Evolutionary conservation across 139 green algal genomes (phyloP), one percentile per base, ranked within the genome.

Genomic region (Pseudopediastrum boryanum): DNA sequence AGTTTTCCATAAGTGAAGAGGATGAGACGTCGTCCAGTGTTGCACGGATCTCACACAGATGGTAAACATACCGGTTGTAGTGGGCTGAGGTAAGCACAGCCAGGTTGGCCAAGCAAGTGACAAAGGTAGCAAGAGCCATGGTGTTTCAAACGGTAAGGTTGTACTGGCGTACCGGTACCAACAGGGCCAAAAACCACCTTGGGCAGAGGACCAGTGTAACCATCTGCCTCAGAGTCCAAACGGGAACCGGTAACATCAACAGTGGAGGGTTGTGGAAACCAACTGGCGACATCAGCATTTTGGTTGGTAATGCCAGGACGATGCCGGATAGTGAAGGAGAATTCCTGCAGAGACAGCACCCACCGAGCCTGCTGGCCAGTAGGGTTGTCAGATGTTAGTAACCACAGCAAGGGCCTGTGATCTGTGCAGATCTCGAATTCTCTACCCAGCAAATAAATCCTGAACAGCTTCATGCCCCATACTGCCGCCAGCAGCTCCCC

Each of bases 401-500:
- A 41, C 82, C 82, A 87, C 19, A 61, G 9, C 12, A 87, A 54
- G 9, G 77, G 68, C 5, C 39, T 31, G 48, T 87, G 83, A 43
- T 87, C 83, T 4, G 77, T 87, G 8, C 79, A 39, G 4, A 87
- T 42, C 12, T 58, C 58, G 38, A 87, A 84, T 33, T 59, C 36
- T 4, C 31, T 19, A 21, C 82, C 71, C 56, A 79, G 50, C 33
- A 90, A 39, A 52, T 88, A 87, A 23, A 27, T 42, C 0, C 80
- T 44, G 16, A 84, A 81, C 0, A 25, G 54, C 29, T 72, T 41
- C 4, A 84, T 41, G 19, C 66, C 80, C 71, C 79, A 83, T 0
- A 84, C 67, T 6, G 58, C 80, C 2, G 81, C 83, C 1, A 86
- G 65, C 66, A 84, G 51, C 68, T 90, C 82, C 2, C 81, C 74